phyloP scores from a whole-genome alignment of 139 green algal species.

The Chlamydomonas incerta region DNA sequence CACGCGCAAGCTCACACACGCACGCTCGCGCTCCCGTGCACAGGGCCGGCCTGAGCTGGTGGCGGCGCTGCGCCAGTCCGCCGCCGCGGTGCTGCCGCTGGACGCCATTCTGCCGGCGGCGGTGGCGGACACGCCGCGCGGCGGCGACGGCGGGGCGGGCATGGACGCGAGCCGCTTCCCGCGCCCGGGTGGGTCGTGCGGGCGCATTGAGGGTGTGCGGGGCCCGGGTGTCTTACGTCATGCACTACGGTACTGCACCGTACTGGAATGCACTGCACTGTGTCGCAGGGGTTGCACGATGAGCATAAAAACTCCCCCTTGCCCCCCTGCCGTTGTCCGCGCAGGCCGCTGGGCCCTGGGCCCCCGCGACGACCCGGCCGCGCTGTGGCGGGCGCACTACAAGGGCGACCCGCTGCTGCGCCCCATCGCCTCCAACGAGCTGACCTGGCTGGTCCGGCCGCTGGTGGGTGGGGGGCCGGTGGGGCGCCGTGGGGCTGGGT shows the following conservation, averaged over 20 bases:
- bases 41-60: conserved; percentile 38
- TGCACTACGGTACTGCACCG: no score
- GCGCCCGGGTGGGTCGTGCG: not conserved
- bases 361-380: not conserved
- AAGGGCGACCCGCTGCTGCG: conserved; percentile 80
- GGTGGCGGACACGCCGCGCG: not conserved
- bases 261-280: no score
- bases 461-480: conserved; percentile 64
- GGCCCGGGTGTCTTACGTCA: no score
- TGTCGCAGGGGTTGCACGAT: no score
- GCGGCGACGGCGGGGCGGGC: not conserved
- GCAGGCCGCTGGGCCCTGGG: no score
- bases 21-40: not conserved
- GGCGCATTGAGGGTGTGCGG: not conserved
- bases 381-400: conserved; percentile 56
- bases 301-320: no score
- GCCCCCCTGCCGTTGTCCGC: no score
- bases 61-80: not conserved
- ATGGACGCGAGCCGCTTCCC: conserved; percentile 16
- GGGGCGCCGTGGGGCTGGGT: no score
- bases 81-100: conserved; percentile 56
- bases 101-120: conserved; percentile 18
- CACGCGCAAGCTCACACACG: not conserved
- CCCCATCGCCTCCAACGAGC: conserved; percentile 83
- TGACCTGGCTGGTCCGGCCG: conserved; percentile 74